phyloP scores from a whole-genome alignment of 2,329 filamentous ascomycete species.

The Fusarium robinianum region DNA sequence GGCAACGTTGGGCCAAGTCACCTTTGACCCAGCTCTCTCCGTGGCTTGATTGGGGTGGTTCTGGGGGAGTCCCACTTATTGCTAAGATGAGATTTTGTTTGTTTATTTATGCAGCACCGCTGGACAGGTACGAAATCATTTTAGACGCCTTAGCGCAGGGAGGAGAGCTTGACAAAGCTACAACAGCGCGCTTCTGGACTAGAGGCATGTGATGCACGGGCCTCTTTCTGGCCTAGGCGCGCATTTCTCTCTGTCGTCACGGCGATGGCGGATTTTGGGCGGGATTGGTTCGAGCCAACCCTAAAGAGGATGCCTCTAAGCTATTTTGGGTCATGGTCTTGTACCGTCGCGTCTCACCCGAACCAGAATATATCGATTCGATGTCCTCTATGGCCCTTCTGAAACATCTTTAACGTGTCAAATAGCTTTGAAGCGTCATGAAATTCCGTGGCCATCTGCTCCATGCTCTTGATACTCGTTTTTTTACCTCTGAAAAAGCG shows the following conservation, averaged over 20 bases:
- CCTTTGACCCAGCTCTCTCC: constrained; percentile 21
- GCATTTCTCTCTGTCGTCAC: constrained; percentile 38
- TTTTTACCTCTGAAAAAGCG: neutral
- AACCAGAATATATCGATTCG: constrained; percentile 12
- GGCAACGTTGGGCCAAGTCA: constrained; percentile 29
- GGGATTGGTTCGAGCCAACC: constrained; percentile 14
- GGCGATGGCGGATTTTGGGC: constrained; percentile 38
- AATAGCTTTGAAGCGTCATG: neutral
- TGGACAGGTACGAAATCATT: constrained; percentile 31
- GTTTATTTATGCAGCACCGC: constrained; percentile 41
- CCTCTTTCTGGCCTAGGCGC: constrained; percentile 22
- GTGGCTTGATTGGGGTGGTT: constrained; percentile 28
- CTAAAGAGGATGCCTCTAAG: neutral
- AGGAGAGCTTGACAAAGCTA: constrained; percentile 8
- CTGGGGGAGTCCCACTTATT: constrained; percentile 22
- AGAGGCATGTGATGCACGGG: constrained; percentile 34
- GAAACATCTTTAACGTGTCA: neutral
- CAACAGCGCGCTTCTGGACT: constrained; percentile 12
- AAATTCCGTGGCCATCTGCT: neutral
- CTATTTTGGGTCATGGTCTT: constrained; percentile 13
- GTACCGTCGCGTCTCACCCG: constrained; percentile 33
- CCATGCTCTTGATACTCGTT: neutral
- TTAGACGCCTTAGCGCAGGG: constrained; percentile 33
- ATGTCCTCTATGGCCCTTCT: constrained; percentile 9
- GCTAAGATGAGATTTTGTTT: constrained; percentile 40